Percentiles rank a stretch among this genome's conserved stretches.
Conservation (phyloP, 2,329 filamentous ascomycete genomes). For the Blastomyces emzantsi region DNA sequence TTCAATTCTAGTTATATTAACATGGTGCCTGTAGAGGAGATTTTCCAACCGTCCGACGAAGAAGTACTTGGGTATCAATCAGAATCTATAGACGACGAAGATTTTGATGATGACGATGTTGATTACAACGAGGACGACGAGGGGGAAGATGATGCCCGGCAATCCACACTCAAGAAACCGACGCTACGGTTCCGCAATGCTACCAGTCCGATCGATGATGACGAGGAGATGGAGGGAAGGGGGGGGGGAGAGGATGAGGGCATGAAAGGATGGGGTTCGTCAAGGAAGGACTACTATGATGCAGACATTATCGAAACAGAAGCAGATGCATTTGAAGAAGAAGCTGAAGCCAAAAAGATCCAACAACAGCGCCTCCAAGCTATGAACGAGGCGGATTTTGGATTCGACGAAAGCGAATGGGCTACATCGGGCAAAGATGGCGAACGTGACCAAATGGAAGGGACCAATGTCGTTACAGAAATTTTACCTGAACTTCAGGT, state of each 20-base stretch:
- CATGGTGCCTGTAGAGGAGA: slow-evolving; percentile 40
- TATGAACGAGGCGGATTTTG: slow-evolving; percentile 87
- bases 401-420: slow-evolving; percentile 89
- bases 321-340: slow-evolving; percentile 76
- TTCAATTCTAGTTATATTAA: not conserved
- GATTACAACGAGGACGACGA: slow-evolving; percentile 30
- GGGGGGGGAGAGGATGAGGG: slow-evolving; percentile 50
- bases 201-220: slow-evolving; percentile 19
- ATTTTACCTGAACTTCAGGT: slow-evolving; percentile 77
- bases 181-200: slow-evolving; percentile 17
- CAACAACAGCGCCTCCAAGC: slow-evolving; percentile 85
- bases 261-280: slow-evolving; percentile 72
- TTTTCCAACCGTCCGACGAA: slow-evolving; percentile 52
- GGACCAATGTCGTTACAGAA: slow-evolving; percentile 62
- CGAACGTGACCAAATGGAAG: slow-evolving; percentile 40
- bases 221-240: slow-evolving; percentile 38
- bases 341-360: slow-evolving; percentile 75
- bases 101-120: slow-evolving; percentile 32
- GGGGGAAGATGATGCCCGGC: slow-evolving; percentile 22
- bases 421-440: slow-evolving; percentile 47
- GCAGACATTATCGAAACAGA: slow-evolving; percentile 67
- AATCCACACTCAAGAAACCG: slow-evolving; percentile 17
- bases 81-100: slow-evolving; percentile 40
- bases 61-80: slow-evolving; percentile 49
- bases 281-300: slow-evolving; percentile 86